Percentiles rank a stretch among this genome's conserved stretches.
Conservation (phyloP, 2,329 filamentous ascomycete species). For the Penicillium sp. region DNA sequence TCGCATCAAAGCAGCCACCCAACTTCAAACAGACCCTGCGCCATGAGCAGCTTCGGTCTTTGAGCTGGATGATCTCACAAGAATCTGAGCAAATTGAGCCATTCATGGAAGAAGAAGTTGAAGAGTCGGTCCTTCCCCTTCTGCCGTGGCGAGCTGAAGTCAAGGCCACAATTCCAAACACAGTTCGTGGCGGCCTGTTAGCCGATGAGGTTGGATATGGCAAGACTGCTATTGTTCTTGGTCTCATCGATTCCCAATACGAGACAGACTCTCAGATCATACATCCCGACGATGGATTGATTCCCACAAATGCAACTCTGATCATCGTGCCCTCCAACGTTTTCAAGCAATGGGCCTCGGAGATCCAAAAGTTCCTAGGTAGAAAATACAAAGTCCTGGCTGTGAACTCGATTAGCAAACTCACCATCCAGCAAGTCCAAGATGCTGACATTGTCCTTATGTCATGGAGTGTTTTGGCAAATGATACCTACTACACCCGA, state of each 20-base stretch:
- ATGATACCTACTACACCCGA: constrained; percentile 50
- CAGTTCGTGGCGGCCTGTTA: constrained; percentile 60
- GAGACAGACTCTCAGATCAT: constrained; percentile 20
- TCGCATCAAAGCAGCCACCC: constrained; percentile 33
- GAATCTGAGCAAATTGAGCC: constrained; percentile 44
- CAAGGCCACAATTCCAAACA: constrained; percentile 33
- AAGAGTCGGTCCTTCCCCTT: constrained; percentile 54
- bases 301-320: constrained; percentile 58
- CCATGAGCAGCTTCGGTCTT: constrained; percentile 55
- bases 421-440: constrained; percentile 48
- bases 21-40: constrained; percentile 45
- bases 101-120: constrained; percentile 57
- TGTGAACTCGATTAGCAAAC: constrained; percentile 43
- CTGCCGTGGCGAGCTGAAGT: constrained; percentile 62
- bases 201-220: constrained; percentile 68
- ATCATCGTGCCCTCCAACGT: constrained; percentile 60
- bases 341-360: constrained; percentile 58
- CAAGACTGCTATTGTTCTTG: constrained; percentile 64
- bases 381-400: constrained; percentile 46
- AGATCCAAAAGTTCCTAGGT: constrained; percentile 55
- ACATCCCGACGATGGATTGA: constrained; percentile 21
- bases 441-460: constrained; percentile 58
- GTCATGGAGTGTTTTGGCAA: constrained; percentile 53
- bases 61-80: constrained; percentile 62
- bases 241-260: constrained; percentile 50